phyloP scores from a whole-genome alignment of 169 alveolate species.

The Cyclospora cayetanensis region DNA sequence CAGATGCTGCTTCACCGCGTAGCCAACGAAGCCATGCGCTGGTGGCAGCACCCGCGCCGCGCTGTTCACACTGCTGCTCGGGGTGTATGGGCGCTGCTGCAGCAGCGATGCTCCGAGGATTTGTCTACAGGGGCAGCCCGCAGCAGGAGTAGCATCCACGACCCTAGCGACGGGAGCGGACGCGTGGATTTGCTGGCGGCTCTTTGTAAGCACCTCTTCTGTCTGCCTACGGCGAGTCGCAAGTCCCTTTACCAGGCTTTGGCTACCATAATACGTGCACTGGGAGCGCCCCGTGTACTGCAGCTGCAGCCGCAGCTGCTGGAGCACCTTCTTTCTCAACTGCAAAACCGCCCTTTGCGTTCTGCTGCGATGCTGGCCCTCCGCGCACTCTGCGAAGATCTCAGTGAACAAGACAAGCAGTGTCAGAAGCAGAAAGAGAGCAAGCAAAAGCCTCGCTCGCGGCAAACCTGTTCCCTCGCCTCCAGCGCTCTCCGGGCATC shows the following conservation, averaged over 20 bases:
- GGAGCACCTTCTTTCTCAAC: slow-evolving; percentile 9
- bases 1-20: slow-evolving; percentile 4
- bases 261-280: neutral
- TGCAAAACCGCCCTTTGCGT: slow-evolving; percentile 28
- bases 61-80: slow-evolving; percentile 34
- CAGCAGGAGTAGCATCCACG: slow-evolving; percentile 43
- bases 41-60: slow-evolving; percentile 47
- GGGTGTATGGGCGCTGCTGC: slow-evolving; percentile 43
- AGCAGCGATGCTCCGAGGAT: slow-evolving; percentile 52
- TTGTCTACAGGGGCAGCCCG: neutral
- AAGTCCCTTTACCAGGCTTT: slow-evolving; percentile 12
- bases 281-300: slow-evolving; percentile 30
- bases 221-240: slow-evolving; percentile 13
- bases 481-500: neutral
- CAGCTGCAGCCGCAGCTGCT: slow-evolving; percentile 45
- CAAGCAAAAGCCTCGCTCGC: neutral
- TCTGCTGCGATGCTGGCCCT: slow-evolving; percentile 41
- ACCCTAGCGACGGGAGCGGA: neutral
- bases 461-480: neutral
- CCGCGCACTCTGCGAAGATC: slow-evolving; percentile 48
- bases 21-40: slow-evolving; percentile 27
- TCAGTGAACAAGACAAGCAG: neutral
- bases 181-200: neutral
- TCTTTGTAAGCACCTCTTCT: neutral
- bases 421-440: neutral